Evolutionary conservation across 1,139 yeast genomes (phyloP), one percentile per base, ranked within the genome.

Genomic region (Magnusiomyces tetraspermus): DNA sequence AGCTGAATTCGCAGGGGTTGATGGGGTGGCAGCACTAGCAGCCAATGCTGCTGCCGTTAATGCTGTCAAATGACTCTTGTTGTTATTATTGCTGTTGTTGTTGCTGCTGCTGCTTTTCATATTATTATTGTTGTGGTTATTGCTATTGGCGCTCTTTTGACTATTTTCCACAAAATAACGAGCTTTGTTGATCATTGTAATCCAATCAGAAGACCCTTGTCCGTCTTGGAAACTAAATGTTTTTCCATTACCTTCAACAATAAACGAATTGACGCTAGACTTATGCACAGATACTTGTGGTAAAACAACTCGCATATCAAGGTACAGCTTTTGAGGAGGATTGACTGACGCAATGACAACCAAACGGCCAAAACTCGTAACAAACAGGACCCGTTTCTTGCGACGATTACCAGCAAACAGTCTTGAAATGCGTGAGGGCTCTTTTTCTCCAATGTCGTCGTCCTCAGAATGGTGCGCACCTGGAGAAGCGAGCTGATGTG

Each of bases 311-410:
- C 65, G 67, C 8, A 67, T 57, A 55, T 70, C 73, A 6, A 51
- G 28, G 23, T 51, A 46, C 13, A 49, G 38, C 19, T 48, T 45
- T 15, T 23, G 22, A 4, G 42, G 42, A 11, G 51, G 53, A 17
- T 45, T 41, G 15, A 44, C 15, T 23, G 49, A 17, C 1, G 46
- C n/a, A 21, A 53, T 23, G 13, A 53, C 48, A 4, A 70, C 57
- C 50, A 70, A 54, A 13, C 74, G 61, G 23, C 70, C 73, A 21
- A 60, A 58, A 2, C 71, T 64, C 3, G 74, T 70, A 19, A 70
- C 61, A 21, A 69, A 51, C 28, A 69, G 59, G 4, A 57, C 58
- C 23, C 71, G 63, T 40, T 61, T 59, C 60, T 67, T 68, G 48
- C 62, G 60, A 48, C 65, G 60, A 15, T 61, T 52, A 1, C 61